These are phyloP conservation scores for Scheffersomyces coipomensis DNA, from an alignment of 805 yeast genomes.

Conservation along the genomic window DNA sequence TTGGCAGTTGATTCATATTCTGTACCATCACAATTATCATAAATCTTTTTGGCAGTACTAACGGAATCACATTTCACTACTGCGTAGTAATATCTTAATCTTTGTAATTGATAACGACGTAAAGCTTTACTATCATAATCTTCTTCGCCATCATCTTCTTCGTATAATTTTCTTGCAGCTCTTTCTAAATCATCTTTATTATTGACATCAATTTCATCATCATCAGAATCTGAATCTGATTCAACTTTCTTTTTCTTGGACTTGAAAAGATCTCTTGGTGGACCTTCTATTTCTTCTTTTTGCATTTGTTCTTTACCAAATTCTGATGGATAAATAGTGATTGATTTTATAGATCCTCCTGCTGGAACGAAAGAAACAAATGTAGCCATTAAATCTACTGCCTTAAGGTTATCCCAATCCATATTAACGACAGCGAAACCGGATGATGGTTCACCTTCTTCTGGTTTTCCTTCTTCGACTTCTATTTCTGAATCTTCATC, in stretches of 20 bases:
- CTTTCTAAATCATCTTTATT: conserved; percentile 51
- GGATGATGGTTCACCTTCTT: conserved; percentile 80
- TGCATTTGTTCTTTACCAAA: conserved; percentile 92
- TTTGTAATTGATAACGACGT: conserved; percentile 87
- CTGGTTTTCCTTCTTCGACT: conserved; percentile 60
- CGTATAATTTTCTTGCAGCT: conserved; percentile 69
- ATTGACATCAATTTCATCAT: conserved; percentile 40
- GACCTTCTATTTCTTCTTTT: conserved; percentile 87
- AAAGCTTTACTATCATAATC: conserved; percentile 84
- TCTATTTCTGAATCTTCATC: conserved; percentile 57
- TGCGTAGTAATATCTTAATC: conserved; percentile 91
- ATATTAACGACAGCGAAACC: conserved; percentile 89
- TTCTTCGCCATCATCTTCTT: conserved; percentile 77
- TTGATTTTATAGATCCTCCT: conserved; percentile 65
- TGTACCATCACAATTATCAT: conserved; percentile 87
- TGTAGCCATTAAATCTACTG: conserved; percentile 86
- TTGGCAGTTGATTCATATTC: conserved; percentile 96
- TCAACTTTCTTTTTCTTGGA: conserved; percentile 39
- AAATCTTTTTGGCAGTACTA: conserved; percentile 69
- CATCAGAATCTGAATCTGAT: conserved; percentile 30
- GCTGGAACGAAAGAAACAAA: conserved; percentile 81
- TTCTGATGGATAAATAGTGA: conserved; percentile 81
- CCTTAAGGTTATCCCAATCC: conserved; percentile 95
- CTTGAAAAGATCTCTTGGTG: conserved; percentile 79
- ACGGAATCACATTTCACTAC: conserved; percentile 79